Evolutionary conservation across 164 flowering plant genomes (phyloP), one percentile per base, ranked within the genome.

Genomic region (Umbellularia californica): DNA sequence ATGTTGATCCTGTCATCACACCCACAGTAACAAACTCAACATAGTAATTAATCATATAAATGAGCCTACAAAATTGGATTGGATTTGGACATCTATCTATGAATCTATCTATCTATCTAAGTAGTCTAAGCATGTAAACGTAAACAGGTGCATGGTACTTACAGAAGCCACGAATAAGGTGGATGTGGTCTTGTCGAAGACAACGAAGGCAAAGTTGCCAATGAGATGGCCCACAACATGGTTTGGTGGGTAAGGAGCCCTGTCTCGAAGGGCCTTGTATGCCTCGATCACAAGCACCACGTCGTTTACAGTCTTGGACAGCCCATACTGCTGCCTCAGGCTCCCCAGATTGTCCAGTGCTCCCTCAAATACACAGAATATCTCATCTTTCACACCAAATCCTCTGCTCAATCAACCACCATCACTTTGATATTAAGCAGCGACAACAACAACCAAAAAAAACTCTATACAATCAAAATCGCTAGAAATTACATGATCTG

Each of bases 241-340:
- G 74, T 83, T 83, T 4, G 95, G 89, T 12, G 97, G 98, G 80
- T 87, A 88, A 0, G 98, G 98, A 3, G 92, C 93, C 19, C 98
- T 79, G 75, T 93, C 97, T 0, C 98, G 88, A 24, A 93, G 91
- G 20, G 97, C 89, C 80, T 89, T 75, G 77, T 93, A 93, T 1
- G 98, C 98, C 70, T 93, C 94, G 62, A 88, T 86, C 72, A 87
- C 84, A 71, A 92, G 77, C 90, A 90, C 82, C 28, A 91, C 95
- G 83, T 93, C 98, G 68, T 90, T 89, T 20, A 84, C 82, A 50
- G 76, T 70, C 83, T 92, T 90, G 11, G 89, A 75, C 2, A 93
- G 85, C 1, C 98, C 95, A 65, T 93, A 93, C 41, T 90, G 96
- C 79, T 78, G 91, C 80, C 81, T 85, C 7, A 91, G 83, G 74